Evolutionary conservation across 148 eudicot genomes (phyloP).

Genomic region (Selenicereus undatus): DNA sequence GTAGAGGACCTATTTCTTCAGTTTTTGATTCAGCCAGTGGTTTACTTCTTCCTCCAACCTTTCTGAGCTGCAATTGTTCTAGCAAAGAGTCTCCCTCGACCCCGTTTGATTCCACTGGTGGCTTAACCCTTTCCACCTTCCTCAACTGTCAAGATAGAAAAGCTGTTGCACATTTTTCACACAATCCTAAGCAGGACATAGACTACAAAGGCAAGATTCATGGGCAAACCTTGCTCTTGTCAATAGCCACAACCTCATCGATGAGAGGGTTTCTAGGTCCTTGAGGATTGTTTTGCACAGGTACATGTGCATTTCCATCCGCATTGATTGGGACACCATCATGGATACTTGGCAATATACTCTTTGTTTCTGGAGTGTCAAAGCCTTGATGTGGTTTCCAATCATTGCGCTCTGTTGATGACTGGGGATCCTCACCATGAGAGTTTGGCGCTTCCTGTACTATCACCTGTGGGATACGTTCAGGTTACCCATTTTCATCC

Average conservation of each 20-base stretch:
- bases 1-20: conserved; percentile 55
- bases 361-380: conserved; percentile 33
- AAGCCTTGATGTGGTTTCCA: conserved; percentile 30
- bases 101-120: conserved; percentile 33
- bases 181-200: neutral
- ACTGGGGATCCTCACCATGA: conserved; percentile 23
- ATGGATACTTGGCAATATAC: conserved; percentile 33
- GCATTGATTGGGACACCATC: conserved; percentile 24
- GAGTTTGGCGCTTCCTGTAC: conserved; percentile 27
- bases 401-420: conserved; percentile 27
- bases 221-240: conserved; percentile 80
- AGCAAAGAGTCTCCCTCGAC: conserved; percentile 58
- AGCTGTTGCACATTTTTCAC: neutral
- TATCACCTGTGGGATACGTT: conserved; percentile 15
- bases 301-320: conserved; percentile 43
- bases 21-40: conserved; percentile 38
- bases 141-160: conserved; percentile 16
- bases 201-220: neutral
- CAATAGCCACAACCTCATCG: conserved; percentile 77
- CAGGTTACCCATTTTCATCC: conserved; percentile 23
- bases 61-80: conserved; percentile 45
- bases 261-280: conserved; percentile 88
- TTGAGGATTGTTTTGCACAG: conserved; percentile 49
- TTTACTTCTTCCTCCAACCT: conserved; percentile 63
- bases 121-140: no score